Evolutionary conservation across 306 rosid genomes (phyloP), one percentile per base, ranked within the genome.

Genomic region (Trifolium subterraneum): DNA sequence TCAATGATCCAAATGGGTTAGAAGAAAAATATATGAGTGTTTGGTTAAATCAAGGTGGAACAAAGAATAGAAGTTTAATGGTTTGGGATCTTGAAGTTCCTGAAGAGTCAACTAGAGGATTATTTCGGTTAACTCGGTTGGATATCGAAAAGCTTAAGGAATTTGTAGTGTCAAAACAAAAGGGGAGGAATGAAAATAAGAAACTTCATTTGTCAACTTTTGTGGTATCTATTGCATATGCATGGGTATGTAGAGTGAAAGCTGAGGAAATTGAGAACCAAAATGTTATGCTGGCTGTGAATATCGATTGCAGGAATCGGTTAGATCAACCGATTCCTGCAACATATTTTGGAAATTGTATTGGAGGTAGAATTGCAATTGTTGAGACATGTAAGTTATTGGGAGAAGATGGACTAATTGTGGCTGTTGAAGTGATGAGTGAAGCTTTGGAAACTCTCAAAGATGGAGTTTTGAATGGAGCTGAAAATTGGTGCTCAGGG

Each of bases 321-420:
- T 76, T 86, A 27, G 78, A 76, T 2, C 88, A 80, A 13, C 82
- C 83, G 0, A 7, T 74, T 18, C 89, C 89, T 2, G 22, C 69
- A 27, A 84, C 81, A 3, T 87, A 87, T 73, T 87, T 86, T 56
- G 90, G 92, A 3, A 87, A 90, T 13, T 87, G 90, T 10, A n/a
- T 80, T 2, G 85, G 70, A 1, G 38, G 0, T 4, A 77, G 54
- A 23, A 0, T 29, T 0, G 65, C 71, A 0, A 12, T 2, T 23
- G 67, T 10, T 2, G 82, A 85, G 22, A 72, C 70, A 11, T 77
- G 60, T 5, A 38, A 35, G 0, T 2, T 84, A 4, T 4, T 68
- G 29, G 85, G 78, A 7, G 86, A 82, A 13, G 72, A 77, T 27
- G 83, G 85, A 15, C 4, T 84, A 10, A 12, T 59, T 25, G 79